Evolutionary conservation across 305 asterid species (phyloP).

Genomic region (Plantago coronopus): DNA sequence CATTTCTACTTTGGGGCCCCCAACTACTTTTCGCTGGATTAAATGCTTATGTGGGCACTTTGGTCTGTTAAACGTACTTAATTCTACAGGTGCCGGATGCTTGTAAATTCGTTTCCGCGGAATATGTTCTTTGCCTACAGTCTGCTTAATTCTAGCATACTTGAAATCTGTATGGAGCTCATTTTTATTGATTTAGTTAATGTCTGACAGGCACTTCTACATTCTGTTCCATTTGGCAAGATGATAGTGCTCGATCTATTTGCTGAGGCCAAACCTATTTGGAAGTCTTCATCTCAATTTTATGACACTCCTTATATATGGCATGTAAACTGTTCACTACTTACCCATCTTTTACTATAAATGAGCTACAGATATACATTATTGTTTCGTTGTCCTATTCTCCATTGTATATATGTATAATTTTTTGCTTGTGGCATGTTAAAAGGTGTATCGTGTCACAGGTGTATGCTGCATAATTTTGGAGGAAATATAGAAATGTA

Average conservation of each 20-base stretch:
- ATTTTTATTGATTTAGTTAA: conserved; percentile 14
- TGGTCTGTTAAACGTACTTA: not conserved
- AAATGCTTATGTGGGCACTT: not conserved
- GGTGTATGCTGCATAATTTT: conserved; percentile 99
- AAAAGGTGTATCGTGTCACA: conserved; percentile 28
- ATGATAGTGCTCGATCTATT: conserved; percentile 98
- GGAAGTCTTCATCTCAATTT: conserved; percentile 90
- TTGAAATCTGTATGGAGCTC: conserved; percentile 11
- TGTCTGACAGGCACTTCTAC: conserved; percentile 83
- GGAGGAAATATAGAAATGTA: conserved; percentile 99
- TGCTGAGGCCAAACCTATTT: conserved; percentile 92
- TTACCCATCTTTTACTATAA: conserved; percentile 14
- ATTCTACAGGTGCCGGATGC: not conserved
- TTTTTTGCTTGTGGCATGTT: conserved; percentile 11
- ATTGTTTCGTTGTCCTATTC: conserved; percentile 12
- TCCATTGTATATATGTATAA: conserved; percentile 11
- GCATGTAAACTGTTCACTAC: conserved; percentile 37
- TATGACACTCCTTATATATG: conserved; percentile 89
- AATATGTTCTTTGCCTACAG: not conserved
- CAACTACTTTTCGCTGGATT: not conserved
- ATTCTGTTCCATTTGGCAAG: conserved; percentile 97
- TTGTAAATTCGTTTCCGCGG: not conserved
- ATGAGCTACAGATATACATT: conserved; percentile 3
- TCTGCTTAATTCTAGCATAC: conserved; percentile 6
- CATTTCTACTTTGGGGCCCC: too few relatives aligned